Evolutionary conservation across 106 monocot genomes (phyloP).

Genomic region (Acorus calamus): DNA sequence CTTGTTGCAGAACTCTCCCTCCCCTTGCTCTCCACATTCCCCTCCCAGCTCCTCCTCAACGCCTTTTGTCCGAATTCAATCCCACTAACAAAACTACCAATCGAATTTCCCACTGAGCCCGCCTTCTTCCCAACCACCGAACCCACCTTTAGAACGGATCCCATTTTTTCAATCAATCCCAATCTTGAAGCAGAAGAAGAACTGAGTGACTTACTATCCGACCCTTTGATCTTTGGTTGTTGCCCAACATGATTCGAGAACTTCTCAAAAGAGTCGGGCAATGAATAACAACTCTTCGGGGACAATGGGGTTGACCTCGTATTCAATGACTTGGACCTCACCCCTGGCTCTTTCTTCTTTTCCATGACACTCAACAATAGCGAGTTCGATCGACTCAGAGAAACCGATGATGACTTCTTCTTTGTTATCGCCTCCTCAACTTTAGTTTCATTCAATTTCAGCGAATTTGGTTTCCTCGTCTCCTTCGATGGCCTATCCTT

Average conservation of each 20-base stretch:
- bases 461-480: constrained; percentile 28
- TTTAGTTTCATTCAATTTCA: constrained; percentile 26
- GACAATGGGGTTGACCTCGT: constrained; percentile 58
- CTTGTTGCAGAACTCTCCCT: constrained; percentile 21
- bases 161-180: constrained; percentile 47
- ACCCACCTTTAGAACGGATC: constrained; percentile 40
- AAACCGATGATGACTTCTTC: constrained; percentile 1
- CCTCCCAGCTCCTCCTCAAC: constrained; percentile 67
- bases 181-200: constrained; percentile 17
- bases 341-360: constrained; percentile 17
- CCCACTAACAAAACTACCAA: constrained; percentile 15
- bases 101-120: constrained; percentile 11
- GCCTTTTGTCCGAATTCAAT: constrained; percentile 30
- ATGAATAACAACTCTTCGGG: constrained; percentile 54
- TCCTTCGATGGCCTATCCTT: constrained; percentile 3
- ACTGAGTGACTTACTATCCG: constrained; percentile 9
- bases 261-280: constrained; percentile 58
- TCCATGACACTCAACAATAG: constrained; percentile 26
- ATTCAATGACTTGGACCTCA: constrained; percentile 28
- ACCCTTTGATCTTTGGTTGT: constrained; percentile 27
- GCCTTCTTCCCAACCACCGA: constrained; percentile 26
- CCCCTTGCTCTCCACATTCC: constrained; percentile 21
- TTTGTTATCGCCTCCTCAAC: constrained; percentile 30
- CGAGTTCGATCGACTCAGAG: constrained; percentile 40
- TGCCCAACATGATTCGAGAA: constrained; percentile 41